A percentile compares a stretch with the other conserved stretches of the same genome.
phyloP scores from a whole-genome alignment of 331 rosid genomes.

The Phaseolus coccineus region DNA sequence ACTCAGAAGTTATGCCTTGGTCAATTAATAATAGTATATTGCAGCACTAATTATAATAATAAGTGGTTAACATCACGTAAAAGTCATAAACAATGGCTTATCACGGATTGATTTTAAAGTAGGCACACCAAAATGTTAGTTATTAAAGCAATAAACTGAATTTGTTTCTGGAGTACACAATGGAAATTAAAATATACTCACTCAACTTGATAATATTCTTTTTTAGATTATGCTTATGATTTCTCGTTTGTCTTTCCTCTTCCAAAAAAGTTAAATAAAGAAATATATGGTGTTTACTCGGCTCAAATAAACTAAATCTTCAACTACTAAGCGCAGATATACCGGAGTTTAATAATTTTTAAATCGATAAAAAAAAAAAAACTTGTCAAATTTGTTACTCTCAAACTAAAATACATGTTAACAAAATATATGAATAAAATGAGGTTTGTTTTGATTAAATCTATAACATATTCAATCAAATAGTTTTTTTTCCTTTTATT shows the following conservation, averaged over 20 bases:
- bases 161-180: not conserved
- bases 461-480: too few species aligned
- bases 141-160: not conserved
- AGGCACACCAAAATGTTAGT: constrained; percentile 24
- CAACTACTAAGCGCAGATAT: constrained; percentile 36
- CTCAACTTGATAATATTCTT: not conserved
- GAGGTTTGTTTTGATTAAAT: too few species aligned
- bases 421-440: too few species aligned
- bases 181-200: constrained; percentile 2
- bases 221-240: not conserved
- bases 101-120: constrained; percentile 10
- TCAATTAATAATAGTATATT: not conserved
- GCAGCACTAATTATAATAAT: not conserved
- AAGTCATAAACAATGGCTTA: not conserved
- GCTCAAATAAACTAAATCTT: constrained; percentile 15
- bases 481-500: too few species aligned
- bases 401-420: too few species aligned
- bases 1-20: not conserved
- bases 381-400: too few species aligned
- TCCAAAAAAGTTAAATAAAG: not conserved
- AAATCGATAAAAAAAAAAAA: not conserved
- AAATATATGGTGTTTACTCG: not conserved
- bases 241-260: constrained; percentile 21
- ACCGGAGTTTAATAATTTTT: constrained; percentile 3
- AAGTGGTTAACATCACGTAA: not conserved